Evolutionary conservation across 345 rosid species (phyloP).

Genomic region (Corymbia maculata): DNA sequence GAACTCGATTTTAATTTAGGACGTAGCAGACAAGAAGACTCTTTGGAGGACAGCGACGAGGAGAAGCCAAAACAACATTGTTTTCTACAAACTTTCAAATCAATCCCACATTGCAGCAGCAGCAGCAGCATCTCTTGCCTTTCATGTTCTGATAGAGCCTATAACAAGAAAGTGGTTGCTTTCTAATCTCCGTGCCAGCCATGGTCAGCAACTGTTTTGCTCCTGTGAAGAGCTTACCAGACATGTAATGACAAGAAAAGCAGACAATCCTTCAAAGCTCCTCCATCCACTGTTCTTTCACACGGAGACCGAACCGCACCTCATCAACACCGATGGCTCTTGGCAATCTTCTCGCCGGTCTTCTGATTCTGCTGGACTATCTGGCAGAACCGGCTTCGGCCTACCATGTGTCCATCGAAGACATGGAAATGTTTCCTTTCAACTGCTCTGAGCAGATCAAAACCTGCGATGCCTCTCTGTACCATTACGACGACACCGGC

Average conservation of each 20-base stretch:
- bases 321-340: background rate
- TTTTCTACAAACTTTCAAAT: background rate
- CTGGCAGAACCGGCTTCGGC: background rate
- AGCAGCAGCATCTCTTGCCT: background rate
- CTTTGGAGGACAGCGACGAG: background rate
- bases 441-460: slow-evolving; percentile 7
- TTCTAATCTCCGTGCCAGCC: background rate
- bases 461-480: slow-evolving; percentile 27
- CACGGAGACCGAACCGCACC: background rate
- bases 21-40: background rate
- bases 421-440: slow-evolving; percentile 4
- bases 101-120: background rate
- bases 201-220: background rate
- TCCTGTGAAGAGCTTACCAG: background rate
- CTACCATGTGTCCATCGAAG: background rate
- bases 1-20: background rate
- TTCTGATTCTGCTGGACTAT: slow-evolving; percentile 1
- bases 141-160: background rate
- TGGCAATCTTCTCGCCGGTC: background rate
- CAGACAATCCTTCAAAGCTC: slow-evolving; percentile 5
- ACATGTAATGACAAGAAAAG: background rate
- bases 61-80: background rate
- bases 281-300: background rate
- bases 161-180: background rate
- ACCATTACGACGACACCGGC: slow-evolving; percentile 15